Conservation (phyloP, 163 green algal genomes). For the Scenedesmus sp. region DNA sequence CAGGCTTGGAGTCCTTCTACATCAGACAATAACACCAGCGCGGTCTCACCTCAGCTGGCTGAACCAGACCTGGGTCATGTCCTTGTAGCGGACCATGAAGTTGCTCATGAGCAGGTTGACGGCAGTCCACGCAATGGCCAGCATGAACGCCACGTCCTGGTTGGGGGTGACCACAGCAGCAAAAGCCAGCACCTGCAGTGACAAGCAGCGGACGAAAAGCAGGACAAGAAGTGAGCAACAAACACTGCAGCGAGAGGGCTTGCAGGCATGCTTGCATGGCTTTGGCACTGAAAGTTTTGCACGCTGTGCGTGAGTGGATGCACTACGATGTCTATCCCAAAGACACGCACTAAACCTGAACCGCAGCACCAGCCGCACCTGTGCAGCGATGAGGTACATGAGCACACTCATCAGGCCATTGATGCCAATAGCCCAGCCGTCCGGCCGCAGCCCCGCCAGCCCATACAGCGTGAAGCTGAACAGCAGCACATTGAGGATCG, state of each 20-base stretch:
- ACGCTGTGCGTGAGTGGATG: too few relatives aligned
- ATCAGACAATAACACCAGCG: too few relatives aligned
- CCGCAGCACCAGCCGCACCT: slow-evolving; percentile 47
- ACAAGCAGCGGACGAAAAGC: too few relatives aligned
- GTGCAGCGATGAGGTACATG: slow-evolving; percentile 58
- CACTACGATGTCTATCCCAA: too few relatives aligned
- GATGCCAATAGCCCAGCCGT: slow-evolving; percentile 8
- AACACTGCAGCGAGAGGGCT: too few relatives aligned
- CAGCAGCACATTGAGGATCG: slow-evolving; percentile 56
- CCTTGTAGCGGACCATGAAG: slow-evolving; percentile 56
- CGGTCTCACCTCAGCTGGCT: slow-evolving; percentile 57
- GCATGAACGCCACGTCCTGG: slow-evolving; percentile 70
- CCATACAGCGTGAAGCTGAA: slow-evolving; percentile 61
- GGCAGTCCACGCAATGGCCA: slow-evolving; percentile 66
- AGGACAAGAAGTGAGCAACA: too few relatives aligned
- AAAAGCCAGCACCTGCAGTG: slow-evolving; percentile 50
- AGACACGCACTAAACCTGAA: too few relatives aligned
- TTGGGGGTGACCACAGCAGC: slow-evolving; percentile 62
- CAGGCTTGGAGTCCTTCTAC: too few relatives aligned
- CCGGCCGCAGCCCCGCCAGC: slow-evolving; percentile 52
- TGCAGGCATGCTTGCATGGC: too few relatives aligned
- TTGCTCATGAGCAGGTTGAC: slow-evolving; percentile 70
- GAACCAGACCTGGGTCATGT: slow-evolving; percentile 59
- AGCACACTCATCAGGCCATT: slow-evolving; percentile 51
- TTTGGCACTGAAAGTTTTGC: too few relatives aligned